phyloP scores from a whole-genome alignment of 345 rosid genomes.

The Lumnitzera littorea region DNA sequence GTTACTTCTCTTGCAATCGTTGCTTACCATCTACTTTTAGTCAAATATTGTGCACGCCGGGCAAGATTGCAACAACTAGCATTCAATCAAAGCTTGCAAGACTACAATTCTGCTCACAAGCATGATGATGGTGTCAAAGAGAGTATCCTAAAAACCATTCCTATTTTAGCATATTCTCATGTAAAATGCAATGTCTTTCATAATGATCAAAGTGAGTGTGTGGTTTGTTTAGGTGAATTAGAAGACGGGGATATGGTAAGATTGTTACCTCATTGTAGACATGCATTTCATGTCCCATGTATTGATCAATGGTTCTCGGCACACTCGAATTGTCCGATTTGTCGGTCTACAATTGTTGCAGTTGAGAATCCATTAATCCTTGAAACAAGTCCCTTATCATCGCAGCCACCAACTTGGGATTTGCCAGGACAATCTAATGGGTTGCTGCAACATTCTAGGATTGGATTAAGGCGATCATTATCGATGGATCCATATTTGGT shows the following conservation, averaged over 20 bases:
- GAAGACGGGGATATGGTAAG: slow-evolving; percentile 47
- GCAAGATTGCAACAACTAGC: neutral
- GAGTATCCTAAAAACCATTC: slow-evolving; percentile 29
- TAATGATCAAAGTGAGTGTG: slow-evolving; percentile 33
- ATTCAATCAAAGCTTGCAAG: neutral
- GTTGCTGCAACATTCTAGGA: slow-evolving; percentile 1
- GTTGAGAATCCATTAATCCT: neutral
- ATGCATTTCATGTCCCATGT: slow-evolving; percentile 63
- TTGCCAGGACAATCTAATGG: neutral
- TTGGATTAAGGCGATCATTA: slow-evolving; percentile 18
- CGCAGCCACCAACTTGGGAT: slow-evolving; percentile 12
- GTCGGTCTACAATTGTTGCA: slow-evolving; percentile 30
- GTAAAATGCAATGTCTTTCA: neutral
- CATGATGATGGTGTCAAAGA: slow-evolving; percentile 20
- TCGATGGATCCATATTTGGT: slow-evolving; percentile 24
- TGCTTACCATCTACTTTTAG: slow-evolving; percentile 27
- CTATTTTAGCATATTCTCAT: slow-evolving; percentile 21
- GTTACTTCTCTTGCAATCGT: slow-evolving; percentile 16
- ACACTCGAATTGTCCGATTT: slow-evolving; percentile 56
- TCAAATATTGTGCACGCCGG: slow-evolving; percentile 18
- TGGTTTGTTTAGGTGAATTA: slow-evolving; percentile 43
- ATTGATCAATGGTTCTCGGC: slow-evolving; percentile 63
- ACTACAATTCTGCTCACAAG: neutral
- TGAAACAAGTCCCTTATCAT: slow-evolving; percentile 6
- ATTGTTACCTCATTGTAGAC: slow-evolving; percentile 58